Percentiles rank a stretch among this genome's conserved stretches.
Conservation (phyloP, 2,329 filamentous ascomycete genomes). For the Colletotrichum trifolii region DNA sequence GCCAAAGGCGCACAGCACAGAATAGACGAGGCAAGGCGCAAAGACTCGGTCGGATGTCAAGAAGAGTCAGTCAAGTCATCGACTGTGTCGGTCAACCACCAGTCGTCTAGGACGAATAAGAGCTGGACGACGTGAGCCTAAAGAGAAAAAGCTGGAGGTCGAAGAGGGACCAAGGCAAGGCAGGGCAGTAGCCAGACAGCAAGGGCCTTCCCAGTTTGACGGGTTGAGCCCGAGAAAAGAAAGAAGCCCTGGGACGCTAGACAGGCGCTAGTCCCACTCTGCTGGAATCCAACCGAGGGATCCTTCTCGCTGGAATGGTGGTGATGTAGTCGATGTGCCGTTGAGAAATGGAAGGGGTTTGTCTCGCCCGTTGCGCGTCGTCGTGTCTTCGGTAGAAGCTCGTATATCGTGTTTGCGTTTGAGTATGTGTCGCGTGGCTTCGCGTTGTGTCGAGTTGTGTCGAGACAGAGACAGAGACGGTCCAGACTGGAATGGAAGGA, state of each 20-base stretch:
- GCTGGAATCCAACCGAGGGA: slow-evolving; percentile 22
- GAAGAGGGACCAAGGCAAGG: neutral
- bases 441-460: neutral
- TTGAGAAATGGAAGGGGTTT: too few species aligned
- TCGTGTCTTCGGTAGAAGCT: too few species aligned
- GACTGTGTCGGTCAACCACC: too few species aligned
- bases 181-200: slow-evolving; percentile 4
- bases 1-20: too few species aligned
- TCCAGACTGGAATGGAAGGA: neutral
- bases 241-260: neutral
- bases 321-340: too few species aligned
- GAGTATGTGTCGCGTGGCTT: neutral
- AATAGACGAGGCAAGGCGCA: too few species aligned
- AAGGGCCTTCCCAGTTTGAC: slow-evolving; percentile 25
- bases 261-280: slow-evolving; percentile 29
- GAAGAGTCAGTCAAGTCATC: too few species aligned
- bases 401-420: neutral
- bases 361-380: too few species aligned
- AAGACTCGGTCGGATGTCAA: too few species aligned
- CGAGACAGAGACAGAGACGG: neutral
- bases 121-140: too few species aligned
- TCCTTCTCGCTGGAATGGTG: neutral
- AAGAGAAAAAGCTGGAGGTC: too few species aligned
- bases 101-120: too few species aligned
- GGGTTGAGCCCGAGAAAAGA: slow-evolving; percentile 7